Percentiles rank a stretch among this genome's conserved stretches.
These are phyloP conservation scores for Beauveria medogensis DNA, from an alignment of 2,329 filamentous ascomycete genomes.

Conservation along the genomic window DNA sequence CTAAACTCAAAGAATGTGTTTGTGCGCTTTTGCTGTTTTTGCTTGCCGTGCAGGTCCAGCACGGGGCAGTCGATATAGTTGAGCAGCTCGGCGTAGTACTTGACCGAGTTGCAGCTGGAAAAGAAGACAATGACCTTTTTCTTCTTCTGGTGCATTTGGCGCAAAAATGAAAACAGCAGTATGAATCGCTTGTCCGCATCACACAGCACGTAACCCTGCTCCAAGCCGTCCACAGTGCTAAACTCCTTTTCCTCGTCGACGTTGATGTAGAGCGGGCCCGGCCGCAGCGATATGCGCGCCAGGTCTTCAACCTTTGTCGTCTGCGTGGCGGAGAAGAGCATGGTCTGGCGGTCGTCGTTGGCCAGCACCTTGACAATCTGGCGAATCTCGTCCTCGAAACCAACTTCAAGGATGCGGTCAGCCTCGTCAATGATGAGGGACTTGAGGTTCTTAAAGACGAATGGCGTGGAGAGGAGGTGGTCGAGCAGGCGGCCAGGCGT, in stretches of 20 bases:
- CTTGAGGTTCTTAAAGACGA: conserved; percentile 87
- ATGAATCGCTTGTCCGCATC: conserved; percentile 91
- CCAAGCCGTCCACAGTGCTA: conserved; percentile 85
- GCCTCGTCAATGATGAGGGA: conserved; percentile 94
- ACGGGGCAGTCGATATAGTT: conserved; percentile 96
- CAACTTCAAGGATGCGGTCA: conserved; percentile 91
- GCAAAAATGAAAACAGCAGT: conserved; percentile 88
- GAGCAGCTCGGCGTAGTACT: conserved; percentile 89
- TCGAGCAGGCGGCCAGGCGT: conserved; percentile 90
- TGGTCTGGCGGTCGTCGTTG: conserved; percentile 80
- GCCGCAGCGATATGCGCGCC: conserved; percentile 82
- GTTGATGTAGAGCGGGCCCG: conserved; percentile 92
- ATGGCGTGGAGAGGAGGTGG: conserved; percentile 88
- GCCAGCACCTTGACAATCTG: conserved; percentile 93
- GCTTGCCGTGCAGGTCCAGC: conserved; percentile 82
- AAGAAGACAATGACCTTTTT: conserved; percentile 99
- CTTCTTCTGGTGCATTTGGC: conserved; percentile 66
- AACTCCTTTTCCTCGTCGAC: conserved; percentile 85
- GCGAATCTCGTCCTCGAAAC: conserved; percentile 97
- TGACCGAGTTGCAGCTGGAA: conserved; percentile 84
- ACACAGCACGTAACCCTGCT: conserved; percentile 93
- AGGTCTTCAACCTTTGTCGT: conserved; percentile 96
- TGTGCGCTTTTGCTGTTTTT: conserved; percentile 98
- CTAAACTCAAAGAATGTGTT: conserved; percentile 97
- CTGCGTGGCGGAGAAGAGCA: conserved; percentile 98